phyloP scores from a whole-genome alignment of 305 asterid species.

The Caryopteris hybrid region DNA sequence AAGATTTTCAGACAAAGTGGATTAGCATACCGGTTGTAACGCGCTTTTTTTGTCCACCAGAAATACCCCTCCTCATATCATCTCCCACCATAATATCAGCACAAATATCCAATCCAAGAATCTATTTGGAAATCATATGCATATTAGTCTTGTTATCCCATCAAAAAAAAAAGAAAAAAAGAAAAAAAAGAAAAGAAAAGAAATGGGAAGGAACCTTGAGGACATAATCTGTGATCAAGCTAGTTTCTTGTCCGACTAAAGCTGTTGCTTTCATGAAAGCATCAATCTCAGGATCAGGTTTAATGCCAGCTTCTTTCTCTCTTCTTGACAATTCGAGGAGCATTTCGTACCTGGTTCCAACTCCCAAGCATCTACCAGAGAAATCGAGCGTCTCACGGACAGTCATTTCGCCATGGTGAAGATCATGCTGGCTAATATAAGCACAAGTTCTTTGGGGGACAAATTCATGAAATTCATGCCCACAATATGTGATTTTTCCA shows the following conservation, averaged over 20 bases:
- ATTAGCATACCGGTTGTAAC: too few species aligned
- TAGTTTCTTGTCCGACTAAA: constrained; percentile 34
- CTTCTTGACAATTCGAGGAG: constrained; percentile 37
- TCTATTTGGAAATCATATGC: constrained; percentile 12
- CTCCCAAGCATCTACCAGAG: constrained; percentile 44
- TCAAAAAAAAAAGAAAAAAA: too few species aligned
- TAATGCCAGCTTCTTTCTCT: constrained; percentile 38
- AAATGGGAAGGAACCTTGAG: constrained; percentile 30
- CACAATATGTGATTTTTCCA: constrained; percentile 51
- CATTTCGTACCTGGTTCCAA: constrained; percentile 41
- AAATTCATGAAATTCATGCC: constrained; percentile 39
- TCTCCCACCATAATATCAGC: constrained; percentile 46
- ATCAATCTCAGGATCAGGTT: constrained; percentile 45
- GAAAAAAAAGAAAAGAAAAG: neutral
- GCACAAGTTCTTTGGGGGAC: constrained; percentile 74
- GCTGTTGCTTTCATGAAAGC: constrained; percentile 49
- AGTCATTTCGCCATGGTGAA: constrained; percentile 43
- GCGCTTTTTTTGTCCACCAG: too few species aligned
- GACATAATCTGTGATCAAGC: constrained; percentile 37
- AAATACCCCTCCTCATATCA: constrained; percentile 46
- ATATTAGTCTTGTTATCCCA: neutral
- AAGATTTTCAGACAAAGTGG: too few species aligned
- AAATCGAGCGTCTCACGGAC: constrained; percentile 42
- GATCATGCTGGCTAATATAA: constrained; percentile 53
- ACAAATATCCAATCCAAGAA: constrained; percentile 45